Conservation (phyloP, 2,329 filamentous ascomycete species). For the Periconia digitata region DNA sequence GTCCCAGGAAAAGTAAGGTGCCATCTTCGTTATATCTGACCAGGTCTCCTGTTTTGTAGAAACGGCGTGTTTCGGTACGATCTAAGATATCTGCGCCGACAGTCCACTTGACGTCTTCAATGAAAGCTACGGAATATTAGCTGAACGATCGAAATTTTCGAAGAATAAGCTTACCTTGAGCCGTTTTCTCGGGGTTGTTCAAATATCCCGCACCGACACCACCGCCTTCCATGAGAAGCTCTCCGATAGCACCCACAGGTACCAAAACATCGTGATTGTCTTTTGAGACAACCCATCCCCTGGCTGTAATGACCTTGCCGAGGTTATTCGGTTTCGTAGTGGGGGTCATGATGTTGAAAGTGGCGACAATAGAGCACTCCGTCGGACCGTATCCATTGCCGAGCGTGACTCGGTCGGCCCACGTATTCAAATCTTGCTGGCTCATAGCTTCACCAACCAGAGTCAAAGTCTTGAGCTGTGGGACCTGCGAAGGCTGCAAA, state of each 20-base stretch:
- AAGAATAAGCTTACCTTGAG: background rate
- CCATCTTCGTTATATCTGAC: conserved; percentile 41
- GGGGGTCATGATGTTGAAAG: conserved; percentile 32
- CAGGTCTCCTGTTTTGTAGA: conserved; percentile 43
- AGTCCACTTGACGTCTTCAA: conserved; percentile 25
- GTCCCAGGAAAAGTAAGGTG: conserved; percentile 28
- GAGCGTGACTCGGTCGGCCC: conserved; percentile 39
- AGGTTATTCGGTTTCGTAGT: conserved; percentile 37
- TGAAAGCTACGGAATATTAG: too few relatives aligned
- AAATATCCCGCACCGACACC: conserved; percentile 34
- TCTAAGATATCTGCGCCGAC: conserved; percentile 4
- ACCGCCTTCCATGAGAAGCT: conserved; percentile 46
- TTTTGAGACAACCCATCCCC: conserved; percentile 43
- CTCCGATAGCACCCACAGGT: conserved; percentile 45
- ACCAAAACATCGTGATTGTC: conserved; percentile 36
- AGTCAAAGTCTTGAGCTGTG: conserved; percentile 26
- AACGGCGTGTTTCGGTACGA: conserved; percentile 5
- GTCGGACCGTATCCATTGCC: conserved; percentile 46
- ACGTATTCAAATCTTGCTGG: conserved; percentile 36
- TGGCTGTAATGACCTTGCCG: conserved; percentile 31
- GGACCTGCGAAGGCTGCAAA: conserved; percentile 31
- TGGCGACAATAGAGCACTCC: conserved; percentile 40
- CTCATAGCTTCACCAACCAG: conserved; percentile 39
- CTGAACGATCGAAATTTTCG: too few relatives aligned
- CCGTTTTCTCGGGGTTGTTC: conserved; percentile 35